Conservation (phyloP, 169 alveolate genomes). For the Eimeria brunetti region DNA sequence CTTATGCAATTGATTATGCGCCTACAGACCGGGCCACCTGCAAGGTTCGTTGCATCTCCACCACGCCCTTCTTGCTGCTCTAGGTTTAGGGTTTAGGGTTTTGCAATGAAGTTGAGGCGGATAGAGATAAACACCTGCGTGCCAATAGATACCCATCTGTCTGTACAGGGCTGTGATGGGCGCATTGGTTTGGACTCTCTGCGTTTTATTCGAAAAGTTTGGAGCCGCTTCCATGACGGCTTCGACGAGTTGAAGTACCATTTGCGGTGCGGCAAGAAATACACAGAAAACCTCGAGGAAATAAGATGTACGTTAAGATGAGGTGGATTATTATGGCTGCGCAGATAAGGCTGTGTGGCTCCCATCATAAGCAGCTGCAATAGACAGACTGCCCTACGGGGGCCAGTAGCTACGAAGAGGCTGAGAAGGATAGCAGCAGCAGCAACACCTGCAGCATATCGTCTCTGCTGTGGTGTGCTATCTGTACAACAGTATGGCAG, state of each 20-base stretch:
- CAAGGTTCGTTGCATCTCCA: constrained; percentile 81
- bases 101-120: background rate
- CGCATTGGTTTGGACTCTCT: constrained; percentile 71
- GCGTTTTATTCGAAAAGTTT: constrained; percentile 76
- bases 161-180: constrained; percentile 75
- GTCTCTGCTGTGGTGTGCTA: constrained; percentile 8
- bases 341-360: too few relatives aligned
- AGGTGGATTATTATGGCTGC: background rate
- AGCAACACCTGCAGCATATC: background rate
- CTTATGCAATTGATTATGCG: constrained; percentile 76
- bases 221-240: constrained; percentile 83
- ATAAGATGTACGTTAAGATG: constrained; percentile 2
- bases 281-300: constrained; percentile 39
- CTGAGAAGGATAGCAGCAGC: background rate
- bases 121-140: background rate
- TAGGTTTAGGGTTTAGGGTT: too few relatives aligned
- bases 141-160: background rate
- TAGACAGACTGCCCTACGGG: too few relatives aligned
- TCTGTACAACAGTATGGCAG: constrained; percentile 66
- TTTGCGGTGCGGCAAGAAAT: constrained; percentile 77
- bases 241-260: constrained; percentile 76
- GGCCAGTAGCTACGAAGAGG: too few relatives aligned
- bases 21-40: constrained; percentile 82
- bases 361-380: too few relatives aligned
- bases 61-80: too few relatives aligned